These are phyloP conservation scores for Brasilioporus rufonigricans DNA, from an alignment of 768 basidiomycete genomes.

Conservation along the genomic window DNA sequence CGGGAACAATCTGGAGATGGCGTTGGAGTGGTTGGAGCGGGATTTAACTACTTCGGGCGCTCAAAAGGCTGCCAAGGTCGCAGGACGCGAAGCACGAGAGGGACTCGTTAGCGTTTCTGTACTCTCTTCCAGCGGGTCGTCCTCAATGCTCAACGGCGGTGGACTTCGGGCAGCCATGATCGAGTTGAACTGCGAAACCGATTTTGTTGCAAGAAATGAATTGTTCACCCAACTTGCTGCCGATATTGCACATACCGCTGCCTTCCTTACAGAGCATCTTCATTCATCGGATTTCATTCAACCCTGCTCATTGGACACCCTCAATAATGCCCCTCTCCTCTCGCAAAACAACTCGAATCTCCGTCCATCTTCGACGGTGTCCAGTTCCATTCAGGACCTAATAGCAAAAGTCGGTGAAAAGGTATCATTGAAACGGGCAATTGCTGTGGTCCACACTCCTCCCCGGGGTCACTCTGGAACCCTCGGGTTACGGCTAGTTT, in stretches of 20 bases:
- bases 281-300: slow-evolving; percentile 39
- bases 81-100: slow-evolving; percentile 68
- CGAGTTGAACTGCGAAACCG: slow-evolving; percentile 95
- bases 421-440: slow-evolving; percentile 64
- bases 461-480: slow-evolving; percentile 32
- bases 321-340: slow-evolving; percentile 69
- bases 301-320: slow-evolving; percentile 48
- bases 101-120: slow-evolving; percentile 79
- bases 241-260: slow-evolving; percentile 82
- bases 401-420: slow-evolving; percentile 82
- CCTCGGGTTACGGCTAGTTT: slow-evolving; percentile 46
- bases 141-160: slow-evolving; percentile 35
- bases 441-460: slow-evolving; percentile 37
- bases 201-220: slow-evolving; percentile 88
- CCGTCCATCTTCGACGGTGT: slow-evolving; percentile 49
- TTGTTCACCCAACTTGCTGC: slow-evolving; percentile 74
- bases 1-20: slow-evolving; percentile 69
- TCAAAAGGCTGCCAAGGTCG: slow-evolving; percentile 81
- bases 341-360: slow-evolving; percentile 31
- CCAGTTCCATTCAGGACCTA: slow-evolving; percentile 60
- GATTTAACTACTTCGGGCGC: slow-evolving; percentile 71
- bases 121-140: slow-evolving; percentile 58
- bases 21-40: slow-evolving; percentile 78
- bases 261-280: slow-evolving; percentile 57
- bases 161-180: slow-evolving; percentile 79